Base-by-base conservation (phyloP, 345 rosid species). In the Noccaea bulbosa region DNA sequence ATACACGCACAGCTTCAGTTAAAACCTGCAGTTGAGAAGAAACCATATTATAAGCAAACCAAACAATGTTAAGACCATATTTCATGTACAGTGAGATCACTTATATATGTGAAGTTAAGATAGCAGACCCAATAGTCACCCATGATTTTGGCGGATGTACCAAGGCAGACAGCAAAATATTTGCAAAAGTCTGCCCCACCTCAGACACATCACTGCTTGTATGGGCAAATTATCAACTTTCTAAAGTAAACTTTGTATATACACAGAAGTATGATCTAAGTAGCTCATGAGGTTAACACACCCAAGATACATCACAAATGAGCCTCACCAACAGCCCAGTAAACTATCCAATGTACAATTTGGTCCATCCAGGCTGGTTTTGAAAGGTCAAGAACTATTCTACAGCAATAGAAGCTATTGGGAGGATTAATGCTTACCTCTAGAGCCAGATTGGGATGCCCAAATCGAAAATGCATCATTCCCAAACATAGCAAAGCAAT, bases 391-490 rank as follows among this genome's bases (percentile, higher is more conserved):
- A 7, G 32, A 70, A 70, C 34, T 27, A 70, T 5, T 63, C 11
- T 48, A 30, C 47, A 32, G 62, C 41, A 49, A 58, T 56, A 40
- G 16, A 66, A 17, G 30, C 53, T 39, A 39, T 35, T 11, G 3
- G 33, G 73, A 64, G 53, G 52, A 59, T 58, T n/a, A 22, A 27
- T 65, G 69, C 83, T 79, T 70, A 94, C 99, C 95, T 89, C 87
- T 77, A 94, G 74, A 62, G 96, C 99, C 79, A 84, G 87, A 78
- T 84, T 87, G 37, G 99, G 99, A 86, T 94, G 98, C 55, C 99
- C 99, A 77, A 89, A 88, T 83, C 88, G 94, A 75, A 87, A 89
- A 80, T 94, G 98, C 93, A 89, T 78, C 96, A 91, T 86, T 74
- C 98, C 99, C 71, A 88, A 68, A 83, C 90, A 91, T 71, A 94